Conservation (phyloP, 345 rosid species). For the Psidium friedrichsthalianum region DNA sequence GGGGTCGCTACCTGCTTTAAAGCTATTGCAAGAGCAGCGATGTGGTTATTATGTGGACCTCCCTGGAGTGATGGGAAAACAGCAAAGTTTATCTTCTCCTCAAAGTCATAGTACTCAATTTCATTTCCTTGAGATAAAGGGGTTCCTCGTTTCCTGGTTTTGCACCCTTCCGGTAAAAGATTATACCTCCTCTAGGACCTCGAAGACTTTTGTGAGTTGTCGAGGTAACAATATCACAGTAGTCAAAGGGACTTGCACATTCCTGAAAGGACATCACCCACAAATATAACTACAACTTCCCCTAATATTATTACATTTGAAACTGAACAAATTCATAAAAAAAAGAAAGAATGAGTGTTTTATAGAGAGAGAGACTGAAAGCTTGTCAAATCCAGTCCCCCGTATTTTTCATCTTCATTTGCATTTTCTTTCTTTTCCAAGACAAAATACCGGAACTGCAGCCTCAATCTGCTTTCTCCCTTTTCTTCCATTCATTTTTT, state of each 20-base stretch:
- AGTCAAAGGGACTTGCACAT: conserved; percentile 61
- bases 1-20: conserved; percentile 64
- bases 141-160: conserved; percentile 50
- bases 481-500: background rate
- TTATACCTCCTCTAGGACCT: conserved; percentile 91
- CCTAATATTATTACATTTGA: background rate
- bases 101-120: conserved; percentile 54
- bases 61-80: conserved; percentile 91
- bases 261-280: conserved; percentile 27
- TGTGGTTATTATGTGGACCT: conserved; percentile 92
- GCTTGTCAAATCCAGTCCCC: background rate
- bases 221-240: conserved; percentile 88
- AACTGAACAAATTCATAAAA: background rate
- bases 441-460: background rate
- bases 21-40: conserved; percentile 73
- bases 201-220: conserved; percentile 90
- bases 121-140: conserved; percentile 43
- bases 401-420: background rate
- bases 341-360: background rate
- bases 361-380: background rate
- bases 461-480: background rate
- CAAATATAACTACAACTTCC: background rate
- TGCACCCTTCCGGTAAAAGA: conserved; percentile 70
- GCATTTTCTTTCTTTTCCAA: background rate
- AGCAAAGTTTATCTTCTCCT: conserved; percentile 82